Conservation (phyloP, 2,329 filamentous ascomycete genomes). For the Diaporthe australafricana region DNA sequence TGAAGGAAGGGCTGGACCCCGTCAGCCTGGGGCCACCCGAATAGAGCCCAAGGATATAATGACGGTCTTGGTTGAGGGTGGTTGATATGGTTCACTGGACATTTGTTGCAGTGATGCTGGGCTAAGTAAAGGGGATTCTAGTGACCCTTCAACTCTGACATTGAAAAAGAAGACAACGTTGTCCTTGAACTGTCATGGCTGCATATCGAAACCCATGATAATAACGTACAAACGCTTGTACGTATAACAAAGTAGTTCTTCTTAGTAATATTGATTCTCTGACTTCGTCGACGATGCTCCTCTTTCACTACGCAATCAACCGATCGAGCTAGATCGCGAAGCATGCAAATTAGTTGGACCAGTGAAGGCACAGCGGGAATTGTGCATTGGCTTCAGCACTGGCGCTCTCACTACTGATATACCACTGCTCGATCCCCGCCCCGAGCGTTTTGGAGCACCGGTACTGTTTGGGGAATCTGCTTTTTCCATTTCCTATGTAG, state of each 20-base stretch:
- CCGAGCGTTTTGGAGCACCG: too few relatives aligned
- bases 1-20: conserved; percentile 72
- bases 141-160: neutral
- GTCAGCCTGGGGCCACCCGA: conserved; percentile 54
- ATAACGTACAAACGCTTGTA: neutral
- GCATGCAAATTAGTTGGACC: neutral
- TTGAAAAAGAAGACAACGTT: neutral
- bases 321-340: neutral
- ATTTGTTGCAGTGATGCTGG: conserved; percentile 18
- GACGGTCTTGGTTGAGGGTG: neutral
- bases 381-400: neutral
- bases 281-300: neutral
- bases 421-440: neutral
- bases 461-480: too few relatives aligned
- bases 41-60: conserved; percentile 35
- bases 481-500: too few relatives aligned
- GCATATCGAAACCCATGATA: neutral
- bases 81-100: neutral
- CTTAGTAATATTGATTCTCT: neutral
- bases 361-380: neutral
- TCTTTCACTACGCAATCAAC: too few relatives aligned
- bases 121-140: neutral
- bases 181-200: neutral
- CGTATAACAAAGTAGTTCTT: conserved; percentile 6
- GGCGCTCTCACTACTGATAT: neutral